Evolutionary conservation across 1,284 basidiomycete genomes (phyloP), one percentile per base, ranked within the genome.

Genomic region (Inonotus hispidus): DNA sequence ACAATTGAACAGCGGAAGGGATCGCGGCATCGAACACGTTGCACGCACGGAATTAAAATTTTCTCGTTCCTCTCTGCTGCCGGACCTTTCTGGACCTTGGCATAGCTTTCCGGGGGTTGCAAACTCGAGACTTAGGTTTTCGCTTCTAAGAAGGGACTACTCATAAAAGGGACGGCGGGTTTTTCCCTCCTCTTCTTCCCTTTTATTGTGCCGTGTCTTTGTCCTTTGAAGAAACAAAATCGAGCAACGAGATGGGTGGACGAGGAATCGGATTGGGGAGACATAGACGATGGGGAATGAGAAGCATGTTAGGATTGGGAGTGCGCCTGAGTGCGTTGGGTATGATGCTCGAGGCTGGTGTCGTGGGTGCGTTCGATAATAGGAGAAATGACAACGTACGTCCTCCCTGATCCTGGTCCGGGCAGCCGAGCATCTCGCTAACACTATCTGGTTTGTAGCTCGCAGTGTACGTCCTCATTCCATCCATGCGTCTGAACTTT

Each of bases 381-480:
- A 61, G 53, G 27, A 54, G 63, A n/a, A 64, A 64, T 27, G 63
- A 64, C 23, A 64, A 64, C 45, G 63, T 64, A 39, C 7, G 63
- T 61, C 6, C 32, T 43, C 37, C 23, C 32, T 19, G 7, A 13
- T 43, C 23, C 47, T 52, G 46, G n/a, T 43, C 32, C 27, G 13
- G 21, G 1, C 21, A 10, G 11, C 11, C 13, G 21, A 29, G 6
- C 23, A 49, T 14, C 21, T 23, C 10, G n/a, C 55, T 43, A n/a
- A 52, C 25, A 19, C 21, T n/a, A 37, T 11, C 21, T 38, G 32
- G 2, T 53, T 45, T 14, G 21, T 38, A 64, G 63, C 59, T 64
- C 16, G 63, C 63, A n/a, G 59, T 64, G 63, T 64, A 55, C 47
- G 63, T 49, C 8, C 32, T 32, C 32, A n/a, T 57, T 10, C 5